phyloP scores from a whole-genome alignment of 306 rosid species.

The Acacia melanoxylon region DNA sequence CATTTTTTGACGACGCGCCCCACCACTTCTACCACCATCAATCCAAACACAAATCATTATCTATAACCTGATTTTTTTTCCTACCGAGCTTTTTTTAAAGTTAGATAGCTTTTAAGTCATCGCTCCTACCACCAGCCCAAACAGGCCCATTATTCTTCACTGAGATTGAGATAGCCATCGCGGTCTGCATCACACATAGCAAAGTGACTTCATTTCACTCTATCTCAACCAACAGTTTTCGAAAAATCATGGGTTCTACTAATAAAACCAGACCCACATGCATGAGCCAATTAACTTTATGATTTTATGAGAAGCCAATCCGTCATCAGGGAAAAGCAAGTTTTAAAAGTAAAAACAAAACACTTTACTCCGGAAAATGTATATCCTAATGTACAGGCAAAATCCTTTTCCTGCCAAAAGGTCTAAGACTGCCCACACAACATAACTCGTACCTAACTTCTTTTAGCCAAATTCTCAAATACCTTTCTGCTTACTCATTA shows the following conservation, averaged over 20 bases:
- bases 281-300: conserved; percentile 24
- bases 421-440: conserved; percentile 45
- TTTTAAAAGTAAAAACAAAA: conserved; percentile 32
- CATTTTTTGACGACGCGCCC: too few relatives aligned
- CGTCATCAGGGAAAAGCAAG: conserved; percentile 34
- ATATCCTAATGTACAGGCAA: conserved; percentile 32
- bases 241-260: conserved; percentile 14
- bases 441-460: conserved; percentile 43
- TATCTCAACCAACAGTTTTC: background rate
- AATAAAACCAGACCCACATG: conserved; percentile 37
- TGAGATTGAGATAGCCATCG: background rate
- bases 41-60: too few relatives aligned
- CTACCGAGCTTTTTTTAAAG: too few relatives aligned
- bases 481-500: conserved; percentile 36
- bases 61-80: too few relatives aligned
- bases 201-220: conserved; percentile 1
- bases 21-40: too few relatives aligned
- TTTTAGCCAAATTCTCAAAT: conserved; percentile 39
- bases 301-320: conserved; percentile 32
- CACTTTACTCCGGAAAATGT: conserved; percentile 32
- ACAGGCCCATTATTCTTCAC: too few relatives aligned
- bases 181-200: background rate
- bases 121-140: too few relatives aligned
- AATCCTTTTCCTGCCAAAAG: conserved; percentile 31
- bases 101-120: too few relatives aligned